Evolutionary conservation across 305 asterid species (phyloP).

Genomic region (Fraxinus nigra): DNA sequence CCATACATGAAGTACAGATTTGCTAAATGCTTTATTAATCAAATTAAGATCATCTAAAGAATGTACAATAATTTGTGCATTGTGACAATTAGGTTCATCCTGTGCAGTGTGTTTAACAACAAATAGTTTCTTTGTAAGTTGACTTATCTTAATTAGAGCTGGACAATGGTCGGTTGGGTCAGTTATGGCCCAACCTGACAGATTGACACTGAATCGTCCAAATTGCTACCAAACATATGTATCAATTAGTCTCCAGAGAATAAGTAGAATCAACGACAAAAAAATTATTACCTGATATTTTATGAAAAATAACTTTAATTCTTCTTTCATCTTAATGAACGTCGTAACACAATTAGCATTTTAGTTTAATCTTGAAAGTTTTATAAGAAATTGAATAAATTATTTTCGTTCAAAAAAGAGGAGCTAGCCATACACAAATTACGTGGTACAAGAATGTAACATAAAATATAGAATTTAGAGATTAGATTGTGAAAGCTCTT

Average conservation of each 20-base stretch:
- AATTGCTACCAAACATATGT: background rate
- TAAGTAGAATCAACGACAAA: background rate
- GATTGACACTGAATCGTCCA: too few species aligned
- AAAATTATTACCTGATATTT: too few species aligned
- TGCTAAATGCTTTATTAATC: background rate
- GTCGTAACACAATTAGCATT: background rate
- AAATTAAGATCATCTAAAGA: background rate
- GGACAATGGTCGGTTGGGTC: background rate
- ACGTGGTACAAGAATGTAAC: background rate
- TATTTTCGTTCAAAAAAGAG: background rate
- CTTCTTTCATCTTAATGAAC: background rate
- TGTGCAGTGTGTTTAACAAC: background rate
- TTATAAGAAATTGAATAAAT: background rate
- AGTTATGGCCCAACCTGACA: too few species aligned
- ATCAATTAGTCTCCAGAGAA: background rate
- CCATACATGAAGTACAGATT: background rate
- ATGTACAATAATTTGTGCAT: background rate
- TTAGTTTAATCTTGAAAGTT: background rate
- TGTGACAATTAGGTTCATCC: background rate
- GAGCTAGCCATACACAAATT: background rate
- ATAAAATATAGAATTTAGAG: background rate
- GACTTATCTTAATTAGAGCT: background rate
- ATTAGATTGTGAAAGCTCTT: background rate
- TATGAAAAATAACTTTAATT: background rate
- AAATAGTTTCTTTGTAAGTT: background rate